These are phyloP conservation scores for Diversispora eburnea DNA, from an alignment of 192 early-diverging fungal species.

Conservation along the genomic window DNA sequence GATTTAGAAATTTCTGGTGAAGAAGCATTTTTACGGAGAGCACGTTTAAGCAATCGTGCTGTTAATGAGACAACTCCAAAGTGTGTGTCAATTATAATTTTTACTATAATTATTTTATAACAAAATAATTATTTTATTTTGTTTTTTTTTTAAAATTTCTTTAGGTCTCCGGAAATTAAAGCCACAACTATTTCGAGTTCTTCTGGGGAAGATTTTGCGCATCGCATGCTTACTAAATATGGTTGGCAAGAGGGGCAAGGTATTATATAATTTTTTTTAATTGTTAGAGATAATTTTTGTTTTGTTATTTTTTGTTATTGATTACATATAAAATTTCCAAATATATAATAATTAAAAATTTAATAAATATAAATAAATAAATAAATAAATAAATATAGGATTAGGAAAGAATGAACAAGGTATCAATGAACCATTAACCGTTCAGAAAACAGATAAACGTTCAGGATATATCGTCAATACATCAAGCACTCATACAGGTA, in stretches of 20 bases:
- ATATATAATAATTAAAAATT: no score
- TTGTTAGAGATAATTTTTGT: background rate
- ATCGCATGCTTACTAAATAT: slow-evolving; percentile 38
- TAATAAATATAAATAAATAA: no score
- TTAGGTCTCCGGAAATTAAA: slow-evolving; percentile 13
- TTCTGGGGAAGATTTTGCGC: slow-evolving; percentile 30
- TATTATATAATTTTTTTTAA: slow-evolving; percentile 1
- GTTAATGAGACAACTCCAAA: slow-evolving; percentile 20
- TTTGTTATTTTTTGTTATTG: background rate
- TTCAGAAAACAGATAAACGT: slow-evolving; percentile 35
- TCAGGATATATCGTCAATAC: slow-evolving; percentile 35
- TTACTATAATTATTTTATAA: background rate
- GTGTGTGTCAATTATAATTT: slow-evolving; percentile 5
- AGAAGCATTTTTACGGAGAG: slow-evolving; percentile 63
- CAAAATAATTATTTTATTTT: slow-evolving; percentile 8
- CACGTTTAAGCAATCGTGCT: slow-evolving; percentile 40
- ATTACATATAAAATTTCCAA: background rate
- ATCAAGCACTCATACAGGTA: background rate
- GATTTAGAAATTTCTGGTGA: slow-evolving; percentile 58
- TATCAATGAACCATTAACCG: slow-evolving; percentile 35
- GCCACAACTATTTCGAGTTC: background rate
- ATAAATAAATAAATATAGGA: slow-evolving; percentile 21
- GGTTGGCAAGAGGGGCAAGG: slow-evolving; percentile 47
- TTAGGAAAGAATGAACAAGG: slow-evolving; percentile 42
- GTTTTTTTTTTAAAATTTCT: background rate